Conservation (phyloP, 2,329 filamentous ascomycete genomes). For the Botrytis galanthina region DNA sequence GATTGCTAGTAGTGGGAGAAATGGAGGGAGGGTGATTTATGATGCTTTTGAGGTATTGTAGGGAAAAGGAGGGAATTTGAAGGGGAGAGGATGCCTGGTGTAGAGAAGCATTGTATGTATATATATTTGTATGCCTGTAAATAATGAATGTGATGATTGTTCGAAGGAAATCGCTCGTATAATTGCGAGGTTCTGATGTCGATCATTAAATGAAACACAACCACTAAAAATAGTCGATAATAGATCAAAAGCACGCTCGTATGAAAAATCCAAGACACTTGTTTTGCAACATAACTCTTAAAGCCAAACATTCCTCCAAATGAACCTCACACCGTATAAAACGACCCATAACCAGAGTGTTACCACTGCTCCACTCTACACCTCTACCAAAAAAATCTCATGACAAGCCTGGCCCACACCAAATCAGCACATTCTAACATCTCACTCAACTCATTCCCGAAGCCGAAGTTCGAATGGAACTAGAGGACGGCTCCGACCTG, state of each 20-base stretch:
- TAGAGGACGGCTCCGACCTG: slow-evolving; percentile 30
- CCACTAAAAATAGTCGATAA: background rate
- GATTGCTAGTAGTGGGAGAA: slow-evolving; percentile 24
- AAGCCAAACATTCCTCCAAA: background rate
- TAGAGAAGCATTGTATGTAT: background rate
- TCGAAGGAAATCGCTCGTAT: background rate
- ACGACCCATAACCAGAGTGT: background rate
- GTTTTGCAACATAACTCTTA: background rate
- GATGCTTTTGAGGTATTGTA: slow-evolving; percentile 25
- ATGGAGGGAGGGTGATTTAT: slow-evolving; percentile 23
- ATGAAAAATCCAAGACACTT: background rate
- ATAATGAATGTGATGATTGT: background rate
- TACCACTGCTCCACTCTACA: background rate
- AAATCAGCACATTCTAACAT: background rate
- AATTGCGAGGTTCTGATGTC: background rate
- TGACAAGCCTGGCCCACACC: background rate
- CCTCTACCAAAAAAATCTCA: background rate
- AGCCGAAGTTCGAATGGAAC: slow-evolving; percentile 30
- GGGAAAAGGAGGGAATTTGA: background rate
- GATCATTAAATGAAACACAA: background rate
- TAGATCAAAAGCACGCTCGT: background rate
- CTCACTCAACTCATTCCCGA: slow-evolving; percentile 25
- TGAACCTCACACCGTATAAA: background rate
- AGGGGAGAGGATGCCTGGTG: background rate
- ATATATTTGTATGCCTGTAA: background rate